A percentile compares a stretch with the other conserved stretches of the same genome.
Evolutionary conservation across 139 green algal species (phyloP).

Genomic region (Parachlorella kessleri): DNA sequence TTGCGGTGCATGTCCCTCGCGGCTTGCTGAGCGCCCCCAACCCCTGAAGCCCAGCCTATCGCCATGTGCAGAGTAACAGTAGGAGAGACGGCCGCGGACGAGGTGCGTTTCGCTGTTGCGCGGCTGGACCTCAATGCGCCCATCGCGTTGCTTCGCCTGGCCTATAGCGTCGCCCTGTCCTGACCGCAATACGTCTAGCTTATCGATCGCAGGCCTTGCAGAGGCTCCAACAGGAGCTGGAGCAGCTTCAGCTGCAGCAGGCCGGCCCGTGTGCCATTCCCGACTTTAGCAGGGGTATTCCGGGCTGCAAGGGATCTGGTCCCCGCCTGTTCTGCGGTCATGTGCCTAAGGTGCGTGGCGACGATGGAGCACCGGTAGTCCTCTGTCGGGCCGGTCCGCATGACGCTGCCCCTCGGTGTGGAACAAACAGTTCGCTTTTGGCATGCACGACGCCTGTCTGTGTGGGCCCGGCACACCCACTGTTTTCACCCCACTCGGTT

Average conservation of each 20-base stretch:
- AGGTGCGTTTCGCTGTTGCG: neutral
- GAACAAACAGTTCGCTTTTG: too few species aligned
- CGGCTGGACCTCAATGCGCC: too few species aligned
- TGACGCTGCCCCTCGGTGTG: too few species aligned
- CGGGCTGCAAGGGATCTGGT: slow-evolving; percentile 29
- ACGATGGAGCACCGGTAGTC: too few species aligned
- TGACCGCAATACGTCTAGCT: neutral
- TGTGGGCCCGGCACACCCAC: neutral
- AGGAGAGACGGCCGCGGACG: neutral
- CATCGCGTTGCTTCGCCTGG: neutral
- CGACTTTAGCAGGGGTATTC: neutral
- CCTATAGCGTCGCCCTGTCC: neutral
- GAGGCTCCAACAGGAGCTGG: neutral
- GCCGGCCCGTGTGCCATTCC: neutral
- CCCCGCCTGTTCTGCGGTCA: slow-evolving; percentile 49
- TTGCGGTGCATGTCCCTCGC: too few species aligned
- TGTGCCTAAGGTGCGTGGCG: slow-evolving; percentile 39
- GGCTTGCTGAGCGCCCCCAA: too few species aligned
- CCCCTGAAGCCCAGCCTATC: too few species aligned
- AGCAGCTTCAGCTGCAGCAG: neutral
- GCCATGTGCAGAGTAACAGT: neutral
- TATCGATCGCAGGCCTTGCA: neutral
- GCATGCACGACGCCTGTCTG: too few species aligned
- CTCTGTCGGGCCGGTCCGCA: too few species aligned
- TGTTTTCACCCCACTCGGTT: neutral